phyloP scores from a whole-genome alignment of 768 basidiomycete genomes.

The Lactifluus piperatus region DNA sequence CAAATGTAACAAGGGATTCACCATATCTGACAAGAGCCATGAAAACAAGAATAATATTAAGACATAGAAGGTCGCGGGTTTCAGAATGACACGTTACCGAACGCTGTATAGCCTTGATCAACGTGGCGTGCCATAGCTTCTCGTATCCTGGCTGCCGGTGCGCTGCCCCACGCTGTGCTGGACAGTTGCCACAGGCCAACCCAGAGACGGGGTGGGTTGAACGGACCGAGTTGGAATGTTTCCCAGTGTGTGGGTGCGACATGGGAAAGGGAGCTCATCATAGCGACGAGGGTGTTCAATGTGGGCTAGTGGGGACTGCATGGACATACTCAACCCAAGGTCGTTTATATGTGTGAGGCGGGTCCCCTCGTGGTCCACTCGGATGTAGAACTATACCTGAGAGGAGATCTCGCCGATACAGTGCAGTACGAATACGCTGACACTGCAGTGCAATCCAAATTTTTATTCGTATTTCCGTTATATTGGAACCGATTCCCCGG shows the following conservation, averaged over 20 bases:
- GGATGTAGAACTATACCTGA: not conserved
- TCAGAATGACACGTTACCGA: slow-evolving; percentile 35
- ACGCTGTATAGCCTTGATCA: slow-evolving; percentile 53
- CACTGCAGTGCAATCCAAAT: not conserved
- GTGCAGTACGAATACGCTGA: not conserved
- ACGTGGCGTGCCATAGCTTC: slow-evolving; percentile 58
- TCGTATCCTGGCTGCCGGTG: slow-evolving; percentile 54
- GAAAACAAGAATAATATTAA: slow-evolving; percentile 9
- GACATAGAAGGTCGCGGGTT: slow-evolving; percentile 4
- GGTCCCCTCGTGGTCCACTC: no score
- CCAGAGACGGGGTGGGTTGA: slow-evolving; percentile 57
- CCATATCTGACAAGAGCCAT: slow-evolving; percentile 41
- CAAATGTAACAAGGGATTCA: slow-evolving; percentile 25
- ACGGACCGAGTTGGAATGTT: slow-evolving; percentile 48
- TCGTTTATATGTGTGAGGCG: not conserved
- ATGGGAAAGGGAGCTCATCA: not conserved
- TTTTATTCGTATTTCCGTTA: not conserved
- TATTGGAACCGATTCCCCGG: slow-evolving; percentile 2
- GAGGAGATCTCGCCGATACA: not conserved
- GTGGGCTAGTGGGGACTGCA: not conserved
- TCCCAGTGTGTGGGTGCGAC: slow-evolving; percentile 21
- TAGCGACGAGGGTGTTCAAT: not conserved
- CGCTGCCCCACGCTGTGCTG: slow-evolving; percentile 78
- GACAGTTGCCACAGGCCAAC: slow-evolving; percentile 82
- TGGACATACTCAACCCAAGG: not conserved